Percentiles rank a stretch among this genome's conserved stretches.
These are phyloP conservation scores for Magnolia sinica DNA, from an alignment of 164 flowering plant genomes.

Conservation along the genomic window DNA sequence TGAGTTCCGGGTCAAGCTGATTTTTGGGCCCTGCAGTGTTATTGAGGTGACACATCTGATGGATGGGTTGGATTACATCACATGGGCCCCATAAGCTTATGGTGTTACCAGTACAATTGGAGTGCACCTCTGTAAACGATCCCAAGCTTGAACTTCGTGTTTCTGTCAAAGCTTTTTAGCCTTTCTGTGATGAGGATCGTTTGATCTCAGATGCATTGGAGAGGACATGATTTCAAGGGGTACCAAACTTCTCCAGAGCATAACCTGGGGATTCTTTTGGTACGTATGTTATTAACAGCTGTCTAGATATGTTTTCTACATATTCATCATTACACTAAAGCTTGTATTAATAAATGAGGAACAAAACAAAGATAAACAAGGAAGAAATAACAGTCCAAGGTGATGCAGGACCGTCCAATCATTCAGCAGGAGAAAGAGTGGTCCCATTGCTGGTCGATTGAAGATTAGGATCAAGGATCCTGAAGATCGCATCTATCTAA, in stretches of 20 bases:
- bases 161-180: background rate
- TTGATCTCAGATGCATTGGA: constrained; percentile 30
- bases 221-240: constrained; percentile 35
- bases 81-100: no score
- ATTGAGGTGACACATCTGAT: no score
- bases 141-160: background rate
- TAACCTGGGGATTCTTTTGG: constrained; percentile 89
- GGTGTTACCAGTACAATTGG: no score
- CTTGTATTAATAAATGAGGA: background rate
- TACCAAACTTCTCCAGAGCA: constrained; percentile 45
- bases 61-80: no score
- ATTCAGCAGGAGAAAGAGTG: no score
- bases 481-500: no score
- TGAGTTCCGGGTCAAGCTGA: no score
- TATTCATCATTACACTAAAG: background rate
- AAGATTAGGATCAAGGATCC: no score
- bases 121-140: background rate
- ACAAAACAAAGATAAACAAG: background rate
- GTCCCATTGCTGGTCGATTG: no score
- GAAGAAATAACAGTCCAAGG: background rate
- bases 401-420: no score
- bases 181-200: constrained; percentile 1
- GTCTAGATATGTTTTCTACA: background rate
- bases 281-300: constrained; percentile 21
- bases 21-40: no score